Evolutionary conservation across 441 rosid species (phyloP), one percentile per base, ranked within the genome.

Genomic region (Hypseocharis bilobata): DNA sequence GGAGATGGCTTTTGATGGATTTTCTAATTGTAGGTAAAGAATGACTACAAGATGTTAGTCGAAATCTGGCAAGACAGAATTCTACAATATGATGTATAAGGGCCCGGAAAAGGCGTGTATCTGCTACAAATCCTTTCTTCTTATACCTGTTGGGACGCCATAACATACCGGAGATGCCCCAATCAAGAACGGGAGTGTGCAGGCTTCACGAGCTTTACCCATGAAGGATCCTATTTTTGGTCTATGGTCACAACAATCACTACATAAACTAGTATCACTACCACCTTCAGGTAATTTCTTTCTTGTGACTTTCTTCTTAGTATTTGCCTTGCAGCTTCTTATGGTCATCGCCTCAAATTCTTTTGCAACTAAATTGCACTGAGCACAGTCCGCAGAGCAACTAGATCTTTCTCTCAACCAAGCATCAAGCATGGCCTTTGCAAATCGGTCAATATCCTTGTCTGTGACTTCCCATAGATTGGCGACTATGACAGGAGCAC

Each of bases 391-490:
- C 7, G 42, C 56, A n/a, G 79, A 66, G 65, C 75, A 28, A 27
- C 71, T 79, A 14, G 84, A 80, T 66, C 97, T 81, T 72, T 84
- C 96, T 62, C 67, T 80, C 71, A 91, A 74, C 93, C 96, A 93
- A 62, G 88, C 92, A 66, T 86, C 81, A 38, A 89, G 84, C 81
- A 89, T 79, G 13, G 96, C 89, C 81, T 83, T 87, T 56, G 85
- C 93, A 62, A 93, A 93, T 62, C 96, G 86, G 66, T 93, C 97
- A 0, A 93, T 93, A 71, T 93, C 99, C 72, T 84, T 78, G 81
- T 93, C 96, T 2, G 99, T 93, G 49, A 93, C 99, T 30, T 93
- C 97, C 99, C 97, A 93, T 22, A 93, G 85, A 69, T 86, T 91
- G 45, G 93, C 95, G 2, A 93, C 75, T 60, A 83, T 86, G 68